phyloP scores from a whole-genome alignment of 2,329 filamentous ascomycete genomes.

The Venturia aucupariae region DNA sequence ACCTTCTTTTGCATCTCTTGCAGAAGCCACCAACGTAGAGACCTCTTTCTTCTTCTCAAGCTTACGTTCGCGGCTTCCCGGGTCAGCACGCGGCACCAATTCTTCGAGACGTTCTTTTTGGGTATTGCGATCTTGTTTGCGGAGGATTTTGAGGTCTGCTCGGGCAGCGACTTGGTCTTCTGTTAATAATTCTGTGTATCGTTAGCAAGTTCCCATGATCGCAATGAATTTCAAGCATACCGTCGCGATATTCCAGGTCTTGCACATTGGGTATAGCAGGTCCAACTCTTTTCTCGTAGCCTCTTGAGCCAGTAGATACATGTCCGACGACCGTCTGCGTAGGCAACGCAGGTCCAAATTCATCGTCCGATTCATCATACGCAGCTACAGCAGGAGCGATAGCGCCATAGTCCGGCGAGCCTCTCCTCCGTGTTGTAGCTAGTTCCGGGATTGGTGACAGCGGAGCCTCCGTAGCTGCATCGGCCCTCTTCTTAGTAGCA shows the following conservation, averaged over 20 bases:
- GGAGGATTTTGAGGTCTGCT: constrained; percentile 49
- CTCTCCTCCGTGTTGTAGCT: constrained; percentile 19
- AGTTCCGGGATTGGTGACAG: constrained; percentile 13
- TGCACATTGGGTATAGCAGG: constrained; percentile 60
- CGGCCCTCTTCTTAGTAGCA: constrained; percentile 51
- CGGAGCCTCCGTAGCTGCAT: constrained; percentile 24
- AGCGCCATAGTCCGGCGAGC: neutral
- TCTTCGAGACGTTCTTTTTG: constrained; percentile 73
- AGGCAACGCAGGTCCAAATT: constrained; percentile 43
- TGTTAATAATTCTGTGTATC: constrained; percentile 36
- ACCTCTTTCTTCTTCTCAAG: constrained; percentile 75
- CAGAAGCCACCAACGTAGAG: constrained; percentile 64
- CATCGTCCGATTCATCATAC: constrained; percentile 34
- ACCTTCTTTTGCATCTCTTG: constrained; percentile 56
- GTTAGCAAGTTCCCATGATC: neutral
- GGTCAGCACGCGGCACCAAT: constrained; percentile 69
- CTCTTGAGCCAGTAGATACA: constrained; percentile 15
- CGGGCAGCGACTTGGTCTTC: constrained; percentile 38
- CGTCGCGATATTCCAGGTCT: constrained; percentile 59
- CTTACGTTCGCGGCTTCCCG: constrained; percentile 71
- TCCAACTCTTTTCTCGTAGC: constrained; percentile 31
- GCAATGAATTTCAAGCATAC: constrained; percentile 19
- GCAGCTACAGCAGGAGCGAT: neutral
- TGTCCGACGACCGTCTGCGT: constrained; percentile 21
- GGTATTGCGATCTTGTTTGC: constrained; percentile 53